A percentile compares a stretch with the other conserved stretches of the same genome.
phyloP scores from a whole-genome alignment of 164 flowering plant species.

The Dillenia suffruticosa region DNA sequence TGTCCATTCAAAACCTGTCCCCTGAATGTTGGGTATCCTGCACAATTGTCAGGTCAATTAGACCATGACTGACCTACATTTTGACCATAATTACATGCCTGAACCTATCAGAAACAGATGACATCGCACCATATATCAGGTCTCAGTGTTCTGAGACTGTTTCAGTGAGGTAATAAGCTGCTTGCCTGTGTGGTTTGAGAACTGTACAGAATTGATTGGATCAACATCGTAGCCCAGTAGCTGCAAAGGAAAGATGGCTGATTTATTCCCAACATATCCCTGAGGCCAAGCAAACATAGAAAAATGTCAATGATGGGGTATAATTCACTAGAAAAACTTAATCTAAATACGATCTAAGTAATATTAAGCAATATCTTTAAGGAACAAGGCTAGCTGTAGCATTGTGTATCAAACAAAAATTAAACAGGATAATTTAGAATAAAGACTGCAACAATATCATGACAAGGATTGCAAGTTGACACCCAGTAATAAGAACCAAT shows the following conservation, averaged over 20 bases:
- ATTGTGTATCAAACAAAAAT: too few species aligned
- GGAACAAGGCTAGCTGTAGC: too few species aligned
- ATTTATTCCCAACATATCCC: constrained; percentile 99
- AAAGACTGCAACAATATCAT: too few species aligned
- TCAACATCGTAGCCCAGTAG: constrained; percentile 96
- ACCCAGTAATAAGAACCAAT: too few species aligned
- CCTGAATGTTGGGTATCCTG: constrained; percentile 95
- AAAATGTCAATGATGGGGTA: too few species aligned
- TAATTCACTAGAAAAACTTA: too few species aligned
- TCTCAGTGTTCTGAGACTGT: constrained; percentile 37
- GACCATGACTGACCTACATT: constrained; percentile 12
- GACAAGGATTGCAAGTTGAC: too few species aligned
- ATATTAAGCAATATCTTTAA: too few species aligned
- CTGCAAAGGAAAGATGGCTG: constrained; percentile 98
- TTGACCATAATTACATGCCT: constrained; percentile 22
- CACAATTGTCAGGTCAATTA: constrained; percentile 22
- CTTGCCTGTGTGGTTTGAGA: constrained; percentile 99
- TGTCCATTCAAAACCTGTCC: constrained; percentile 97
- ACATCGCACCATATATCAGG: constrained; percentile 46
- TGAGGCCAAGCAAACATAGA: constrained; percentile 14
- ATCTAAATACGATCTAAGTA: too few species aligned
- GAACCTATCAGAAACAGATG: constrained; percentile 30
- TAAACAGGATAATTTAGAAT: too few species aligned
- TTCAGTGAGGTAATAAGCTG: constrained; percentile 49
- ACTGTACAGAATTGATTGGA: constrained; percentile 97